These are phyloP conservation scores for Harrya chromipes DNA, from an alignment of 768 basidiomycete genomes.

Conservation along the genomic window DNA sequence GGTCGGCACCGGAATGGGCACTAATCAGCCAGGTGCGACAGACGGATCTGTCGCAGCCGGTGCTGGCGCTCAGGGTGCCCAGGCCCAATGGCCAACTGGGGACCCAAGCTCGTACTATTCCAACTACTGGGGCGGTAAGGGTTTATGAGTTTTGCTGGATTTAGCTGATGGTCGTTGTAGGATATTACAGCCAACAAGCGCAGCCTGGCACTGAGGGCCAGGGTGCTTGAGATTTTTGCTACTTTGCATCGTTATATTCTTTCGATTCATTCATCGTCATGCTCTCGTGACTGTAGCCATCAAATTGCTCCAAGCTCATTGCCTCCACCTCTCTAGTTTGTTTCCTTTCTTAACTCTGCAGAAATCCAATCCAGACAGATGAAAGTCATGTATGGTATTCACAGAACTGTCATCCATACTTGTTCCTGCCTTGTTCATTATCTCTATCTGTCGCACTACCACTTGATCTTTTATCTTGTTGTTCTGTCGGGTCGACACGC, in stretches of 20 bases:
- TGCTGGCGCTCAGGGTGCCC: slow-evolving; percentile 54
- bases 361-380: slow-evolving; percentile 32
- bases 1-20: slow-evolving; percentile 53
- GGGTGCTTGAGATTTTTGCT: slow-evolving; percentile 29
- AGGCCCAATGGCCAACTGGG: slow-evolving; percentile 74
- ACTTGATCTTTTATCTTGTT: slow-evolving; percentile 18
- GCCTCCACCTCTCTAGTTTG: slow-evolving; percentile 14
- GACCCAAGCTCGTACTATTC: slow-evolving; percentile 76
- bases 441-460: slow-evolving; percentile 19
- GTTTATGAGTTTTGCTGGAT: neutral
- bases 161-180: slow-evolving; percentile 37
- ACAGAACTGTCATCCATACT: slow-evolving; percentile 30
- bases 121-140: slow-evolving; percentile 81
- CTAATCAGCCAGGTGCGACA: slow-evolving; percentile 53
- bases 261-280: slow-evolving; percentile 22
- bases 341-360: slow-evolving; percentile 26
- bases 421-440: slow-evolving; percentile 24
- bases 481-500: slow-evolving; percentile 26
- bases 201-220: slow-evolving; percentile 60
- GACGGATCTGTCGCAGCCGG: slow-evolving; percentile 48
- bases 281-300: slow-evolving; percentile 35
- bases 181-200: slow-evolving; percentile 78
- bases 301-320: slow-evolving; percentile 19
- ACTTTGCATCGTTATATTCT: slow-evolving; percentile 26
- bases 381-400: slow-evolving; percentile 34